Conservation (phyloP, 495 filamentous ascomycete species). For the Tuber aestivum region DNA sequence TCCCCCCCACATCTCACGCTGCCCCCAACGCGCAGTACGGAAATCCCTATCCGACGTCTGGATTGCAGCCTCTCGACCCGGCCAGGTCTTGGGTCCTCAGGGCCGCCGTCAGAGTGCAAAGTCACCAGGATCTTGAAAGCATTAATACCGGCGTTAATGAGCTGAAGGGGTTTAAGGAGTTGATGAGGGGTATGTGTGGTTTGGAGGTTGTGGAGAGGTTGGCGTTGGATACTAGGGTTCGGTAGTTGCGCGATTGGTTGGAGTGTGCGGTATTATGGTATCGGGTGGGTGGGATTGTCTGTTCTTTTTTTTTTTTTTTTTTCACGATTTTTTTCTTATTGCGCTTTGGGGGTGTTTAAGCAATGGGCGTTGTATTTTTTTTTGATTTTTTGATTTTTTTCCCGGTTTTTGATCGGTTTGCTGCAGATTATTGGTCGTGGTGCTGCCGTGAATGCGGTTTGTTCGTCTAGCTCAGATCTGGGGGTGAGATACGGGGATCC, state of each 20-base stretch:
- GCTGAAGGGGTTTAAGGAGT: slow-evolving; percentile 56
- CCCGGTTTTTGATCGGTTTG: neutral
- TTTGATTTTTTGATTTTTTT: no score
- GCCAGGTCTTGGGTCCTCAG: slow-evolving; percentile 43
- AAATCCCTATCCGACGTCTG: slow-evolving; percentile 28
- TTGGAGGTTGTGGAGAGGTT: slow-evolving; percentile 59
- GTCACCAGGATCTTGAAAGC: slow-evolving; percentile 46
- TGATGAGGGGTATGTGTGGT: slow-evolving; percentile 59
- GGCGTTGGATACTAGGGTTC: slow-evolving; percentile 60
- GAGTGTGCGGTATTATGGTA: neutral
- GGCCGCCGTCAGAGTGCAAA: slow-evolving; percentile 43
- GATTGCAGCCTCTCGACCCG: slow-evolving; percentile 31
- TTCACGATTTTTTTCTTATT: neutral
- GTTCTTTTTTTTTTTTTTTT: neutral
- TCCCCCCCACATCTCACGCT: slow-evolving; percentile 42
- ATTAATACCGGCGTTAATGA: slow-evolving; percentile 55
- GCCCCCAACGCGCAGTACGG: slow-evolving; percentile 18
- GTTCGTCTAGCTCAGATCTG: neutral
- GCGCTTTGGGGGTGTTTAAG: neutral
- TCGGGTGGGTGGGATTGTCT: neutral
- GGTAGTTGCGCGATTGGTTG: slow-evolving; percentile 18
- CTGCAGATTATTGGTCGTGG: neutral
- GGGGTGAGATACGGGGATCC: neutral
- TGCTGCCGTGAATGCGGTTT: neutral
- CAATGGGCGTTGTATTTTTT: neutral